These are phyloP conservation scores for Vitis hybrid DNA, from an alignment of 177 flowering plant species.

Conservation along the genomic window DNA sequence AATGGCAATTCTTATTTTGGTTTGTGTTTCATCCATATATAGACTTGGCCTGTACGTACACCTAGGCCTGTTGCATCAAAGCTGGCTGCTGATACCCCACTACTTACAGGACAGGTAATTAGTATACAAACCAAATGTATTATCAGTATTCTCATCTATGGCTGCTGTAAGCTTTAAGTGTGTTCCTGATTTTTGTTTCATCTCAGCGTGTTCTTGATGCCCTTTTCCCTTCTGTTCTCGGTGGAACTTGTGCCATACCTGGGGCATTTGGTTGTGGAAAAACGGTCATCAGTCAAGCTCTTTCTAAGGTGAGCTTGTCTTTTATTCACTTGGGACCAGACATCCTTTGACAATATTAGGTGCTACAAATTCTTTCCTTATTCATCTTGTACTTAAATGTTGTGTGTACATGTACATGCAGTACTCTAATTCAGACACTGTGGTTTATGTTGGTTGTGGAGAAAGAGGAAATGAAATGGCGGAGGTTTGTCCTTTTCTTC, in stretches of 20 bases:
- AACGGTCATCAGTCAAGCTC: constrained; percentile 99
- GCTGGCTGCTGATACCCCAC: constrained; percentile 98
- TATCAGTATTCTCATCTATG: constrained; percentile 5
- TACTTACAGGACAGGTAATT: constrained; percentile 94
- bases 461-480: constrained; percentile 99
- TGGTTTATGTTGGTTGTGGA: constrained; percentile 99
- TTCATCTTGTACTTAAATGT: constrained; percentile 2
- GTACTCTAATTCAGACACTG: constrained; percentile 99
- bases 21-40: constrained; percentile 21
- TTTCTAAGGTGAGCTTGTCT: constrained; percentile 73
- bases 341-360: background rate
- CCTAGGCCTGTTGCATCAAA: constrained; percentile 97
- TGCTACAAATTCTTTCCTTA: background rate
- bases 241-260: constrained; percentile 99
- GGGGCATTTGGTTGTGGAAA: constrained; percentile 99
- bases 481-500: constrained; percentile 51
- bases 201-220: constrained; percentile 99
- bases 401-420: constrained; percentile 45
- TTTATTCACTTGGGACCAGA: background rate
- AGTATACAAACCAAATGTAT: background rate
- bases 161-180: background rate
- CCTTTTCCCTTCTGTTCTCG: constrained; percentile 98
- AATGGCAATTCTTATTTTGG: constrained; percentile 3
- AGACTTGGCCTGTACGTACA: constrained; percentile 98
- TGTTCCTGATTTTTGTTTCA: constrained; percentile 20